Percentiles rank a stretch among this genome's conserved stretches.
Evolutionary conservation across 2,329 filamentous ascomycete genomes (phyloP).

Genomic region (Pseudogymnoascus sp.): DNA sequence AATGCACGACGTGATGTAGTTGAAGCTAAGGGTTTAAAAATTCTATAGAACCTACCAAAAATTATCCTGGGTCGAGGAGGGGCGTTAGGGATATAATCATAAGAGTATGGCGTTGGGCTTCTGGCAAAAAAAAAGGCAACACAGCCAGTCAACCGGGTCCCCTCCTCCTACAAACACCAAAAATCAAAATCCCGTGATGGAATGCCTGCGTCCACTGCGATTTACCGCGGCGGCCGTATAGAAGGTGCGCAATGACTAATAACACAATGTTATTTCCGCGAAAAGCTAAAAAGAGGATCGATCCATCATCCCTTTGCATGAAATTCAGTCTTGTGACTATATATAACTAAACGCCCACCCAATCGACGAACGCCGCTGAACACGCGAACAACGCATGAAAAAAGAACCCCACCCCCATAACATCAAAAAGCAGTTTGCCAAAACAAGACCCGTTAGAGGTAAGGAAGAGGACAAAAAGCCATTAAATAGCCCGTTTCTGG

Average conservation of each 20-base stretch:
- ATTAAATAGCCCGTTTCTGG: conserved; percentile 22
- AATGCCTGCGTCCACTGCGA: not conserved
- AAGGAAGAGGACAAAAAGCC: not conserved
- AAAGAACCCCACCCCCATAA: not conserved
- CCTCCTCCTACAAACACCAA: not conserved
- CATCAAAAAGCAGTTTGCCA: no score
- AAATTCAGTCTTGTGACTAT: conserved; percentile 4
- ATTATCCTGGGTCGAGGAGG: not conserved
- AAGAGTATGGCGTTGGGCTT: not conserved
- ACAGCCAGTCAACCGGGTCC: not conserved
- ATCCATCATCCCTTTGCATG: not conserved
- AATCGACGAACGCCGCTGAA: not conserved
- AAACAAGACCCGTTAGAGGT: no score
- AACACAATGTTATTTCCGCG: not conserved
- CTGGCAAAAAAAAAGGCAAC: not conserved
- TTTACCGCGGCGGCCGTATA: not conserved
- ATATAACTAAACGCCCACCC: not conserved
- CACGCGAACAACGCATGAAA: not conserved
- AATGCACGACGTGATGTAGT: not conserved
- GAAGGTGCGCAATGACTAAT: not conserved
- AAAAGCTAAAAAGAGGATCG: not conserved
- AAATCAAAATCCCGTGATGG: not conserved
- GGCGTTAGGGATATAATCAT: not conserved
- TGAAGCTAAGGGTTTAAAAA: not conserved
- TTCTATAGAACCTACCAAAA: not conserved